A percentile compares a stretch with the other conserved stretches of the same genome.
phyloP scores from a whole-genome alignment of 75 land plant genomes.

The Pseudotsuga menziesii region DNA sequence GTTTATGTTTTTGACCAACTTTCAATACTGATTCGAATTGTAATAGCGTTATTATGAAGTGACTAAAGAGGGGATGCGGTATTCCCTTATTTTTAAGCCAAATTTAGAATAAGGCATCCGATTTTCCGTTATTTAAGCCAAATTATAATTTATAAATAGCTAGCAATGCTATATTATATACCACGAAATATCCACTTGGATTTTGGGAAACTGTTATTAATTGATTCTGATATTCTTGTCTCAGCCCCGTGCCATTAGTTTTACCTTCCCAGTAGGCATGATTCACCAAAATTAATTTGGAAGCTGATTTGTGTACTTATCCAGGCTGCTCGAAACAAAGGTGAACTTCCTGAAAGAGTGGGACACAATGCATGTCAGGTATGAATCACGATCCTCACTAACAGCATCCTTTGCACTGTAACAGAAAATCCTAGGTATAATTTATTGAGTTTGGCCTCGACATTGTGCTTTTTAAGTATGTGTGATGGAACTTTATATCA shows the following conservation, averaged over 20 bases:
- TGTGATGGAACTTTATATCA: neutral
- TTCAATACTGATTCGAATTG: neutral
- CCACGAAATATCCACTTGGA: neutral
- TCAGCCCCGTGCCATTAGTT: neutral
- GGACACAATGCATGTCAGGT: constrained; percentile 56
- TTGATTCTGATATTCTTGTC: neutral
- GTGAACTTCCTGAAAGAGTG: constrained; percentile 38
- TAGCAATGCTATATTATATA: neutral
- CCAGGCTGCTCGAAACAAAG: constrained; percentile 20
- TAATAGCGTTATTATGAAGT: no score
- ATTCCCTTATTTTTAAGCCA: no score
- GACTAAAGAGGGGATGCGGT: no score
- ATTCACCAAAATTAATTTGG: neutral
- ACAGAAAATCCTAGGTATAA: no score
- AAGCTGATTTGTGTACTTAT: neutral
- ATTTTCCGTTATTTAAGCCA: no score
- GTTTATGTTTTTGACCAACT: neutral
- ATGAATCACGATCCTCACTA: neutral
- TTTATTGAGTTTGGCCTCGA: neutral
- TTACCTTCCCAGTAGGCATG: neutral
- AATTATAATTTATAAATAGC: no score
- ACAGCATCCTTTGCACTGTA: no score
- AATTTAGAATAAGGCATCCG: no score
- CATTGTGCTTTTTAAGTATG: neutral
- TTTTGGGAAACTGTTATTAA: neutral